Percentiles rank a stretch among this genome's conserved stretches.
These are phyloP conservation scores for Colletotrichum theobromicola DNA, from an alignment of 2,329 filamentous ascomycete species.

Conservation along the genomic window DNA sequence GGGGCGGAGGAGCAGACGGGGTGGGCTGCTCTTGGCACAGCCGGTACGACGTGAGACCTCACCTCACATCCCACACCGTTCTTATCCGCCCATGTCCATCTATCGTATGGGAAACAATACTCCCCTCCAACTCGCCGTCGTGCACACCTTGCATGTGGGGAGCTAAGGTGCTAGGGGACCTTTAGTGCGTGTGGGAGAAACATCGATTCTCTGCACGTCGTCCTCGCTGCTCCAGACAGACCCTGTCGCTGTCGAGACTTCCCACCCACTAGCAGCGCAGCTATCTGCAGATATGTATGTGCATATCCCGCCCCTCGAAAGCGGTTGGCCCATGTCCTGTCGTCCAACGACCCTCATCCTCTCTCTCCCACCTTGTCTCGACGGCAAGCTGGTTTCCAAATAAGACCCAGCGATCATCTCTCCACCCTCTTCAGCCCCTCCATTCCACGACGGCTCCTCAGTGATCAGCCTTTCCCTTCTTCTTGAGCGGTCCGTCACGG, in stretches of 20 bases:
- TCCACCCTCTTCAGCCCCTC: slow-evolving; percentile 21
- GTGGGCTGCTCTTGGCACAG: slow-evolving; percentile 2
- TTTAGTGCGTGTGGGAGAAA: slow-evolving; percentile 20
- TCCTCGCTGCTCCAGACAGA: background rate
- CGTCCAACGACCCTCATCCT: slow-evolving; percentile 14
- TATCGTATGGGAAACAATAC: slow-evolving; percentile 8
- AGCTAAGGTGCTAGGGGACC: slow-evolving; percentile 19
- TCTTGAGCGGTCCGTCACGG: slow-evolving; percentile 1
- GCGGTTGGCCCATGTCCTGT: slow-evolving; percentile 11
- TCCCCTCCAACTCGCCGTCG: slow-evolving; percentile 2
- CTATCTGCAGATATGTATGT: slow-evolving; percentile 23
- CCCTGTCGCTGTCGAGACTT: slow-evolving; percentile 11
- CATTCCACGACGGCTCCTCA: slow-evolving; percentile 13
- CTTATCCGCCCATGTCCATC: slow-evolving; percentile 13
- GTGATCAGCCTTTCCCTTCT: slow-evolving; percentile 16
- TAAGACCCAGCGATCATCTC: slow-evolving; percentile 19
- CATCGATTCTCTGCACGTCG: slow-evolving; percentile 17
- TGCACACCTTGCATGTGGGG: slow-evolving; percentile 19
- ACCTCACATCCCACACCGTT: slow-evolving; percentile 17
- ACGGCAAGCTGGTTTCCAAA: slow-evolving; percentile 17
- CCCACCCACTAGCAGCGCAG: slow-evolving; percentile 15
- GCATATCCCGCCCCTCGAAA: slow-evolving; percentile 20
- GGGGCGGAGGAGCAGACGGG: background rate
- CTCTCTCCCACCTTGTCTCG: slow-evolving; percentile 6
- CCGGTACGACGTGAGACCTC: slow-evolving; percentile 18